Conservation (phyloP, 768 basidiomycete species). For the Gloeophyllum trabeum region DNA sequence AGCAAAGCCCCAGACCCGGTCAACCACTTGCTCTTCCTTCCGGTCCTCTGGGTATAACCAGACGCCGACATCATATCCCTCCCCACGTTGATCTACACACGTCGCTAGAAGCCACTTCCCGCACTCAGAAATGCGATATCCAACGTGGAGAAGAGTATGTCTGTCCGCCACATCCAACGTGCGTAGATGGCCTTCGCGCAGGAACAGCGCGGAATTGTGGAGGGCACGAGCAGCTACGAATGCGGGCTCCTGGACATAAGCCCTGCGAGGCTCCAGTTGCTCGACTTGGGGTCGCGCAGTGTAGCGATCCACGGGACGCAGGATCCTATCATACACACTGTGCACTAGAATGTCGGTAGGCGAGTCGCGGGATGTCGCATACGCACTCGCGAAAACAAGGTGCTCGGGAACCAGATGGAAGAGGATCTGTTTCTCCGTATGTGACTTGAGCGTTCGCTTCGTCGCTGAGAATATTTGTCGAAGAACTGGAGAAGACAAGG, state of each 20-base stretch:
- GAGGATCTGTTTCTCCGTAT: constrained; percentile 36
- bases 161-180: constrained; percentile 42
- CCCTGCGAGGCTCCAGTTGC: constrained; percentile 25
- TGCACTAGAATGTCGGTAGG: constrained; percentile 41
- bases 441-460: constrained; percentile 41
- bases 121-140: constrained; percentile 53
- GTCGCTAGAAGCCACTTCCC: constrained; percentile 71
- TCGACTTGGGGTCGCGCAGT: constrained; percentile 43
- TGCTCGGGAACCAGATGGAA: constrained; percentile 71
- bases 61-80: constrained; percentile 56
- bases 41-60: constrained; percentile 47
- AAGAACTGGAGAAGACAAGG: constrained; percentile 53
- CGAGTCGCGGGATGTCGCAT: constrained; percentile 27
- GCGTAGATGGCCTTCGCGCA: constrained; percentile 24
- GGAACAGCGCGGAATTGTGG: constrained; percentile 23
- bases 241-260: constrained; percentile 52
- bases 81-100: constrained; percentile 70
- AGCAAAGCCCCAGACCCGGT: constrained; percentile 63
- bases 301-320: constrained; percentile 44
- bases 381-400: constrained; percentile 35
- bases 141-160: constrained; percentile 65
- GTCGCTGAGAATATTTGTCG: constrained; percentile 57
- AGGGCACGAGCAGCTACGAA: constrained; percentile 46
- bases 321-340: constrained; percentile 65
- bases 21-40: constrained; percentile 38